These are phyloP conservation scores for Ophidiomyces ophidiicola DNA, from an alignment of 2,329 filamentous ascomycete genomes.

Conservation along the genomic window DNA sequence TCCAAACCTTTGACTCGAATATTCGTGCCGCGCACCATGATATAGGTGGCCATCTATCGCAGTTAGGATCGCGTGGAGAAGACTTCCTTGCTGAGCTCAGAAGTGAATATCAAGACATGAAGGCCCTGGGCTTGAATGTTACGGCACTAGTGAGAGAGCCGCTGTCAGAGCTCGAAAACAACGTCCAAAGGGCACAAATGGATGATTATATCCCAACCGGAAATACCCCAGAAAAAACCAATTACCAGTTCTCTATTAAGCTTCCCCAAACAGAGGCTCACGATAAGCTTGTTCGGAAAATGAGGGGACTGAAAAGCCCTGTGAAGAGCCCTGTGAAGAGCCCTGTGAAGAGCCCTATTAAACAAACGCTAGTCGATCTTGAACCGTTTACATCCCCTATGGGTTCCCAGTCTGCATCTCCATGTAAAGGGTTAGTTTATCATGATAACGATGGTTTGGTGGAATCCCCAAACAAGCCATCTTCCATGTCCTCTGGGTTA, in stretches of 20 bases:
- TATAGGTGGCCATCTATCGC: slow-evolving; percentile 57
- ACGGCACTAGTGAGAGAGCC: slow-evolving; percentile 51
- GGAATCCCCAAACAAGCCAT: slow-evolving; percentile 15
- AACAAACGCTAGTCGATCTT: slow-evolving; percentile 14
- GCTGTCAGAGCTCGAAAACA: slow-evolving; percentile 56
- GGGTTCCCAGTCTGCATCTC: slow-evolving; percentile 24
- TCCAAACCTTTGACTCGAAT: slow-evolving; percentile 53
- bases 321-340: slow-evolving; percentile 18
- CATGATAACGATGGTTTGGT: slow-evolving; percentile 36
- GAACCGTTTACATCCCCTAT: slow-evolving; percentile 17
- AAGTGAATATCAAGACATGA: slow-evolving; percentile 46
- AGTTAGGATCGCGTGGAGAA: slow-evolving; percentile 55
- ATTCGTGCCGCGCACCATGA: slow-evolving; percentile 62
- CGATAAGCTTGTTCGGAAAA: slow-evolving; percentile 43
- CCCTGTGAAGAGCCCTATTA: slow-evolving; percentile 20
- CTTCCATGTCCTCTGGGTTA: slow-evolving; percentile 32
- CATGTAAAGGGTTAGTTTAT: slow-evolving; percentile 43
- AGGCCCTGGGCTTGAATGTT: slow-evolving; percentile 51
- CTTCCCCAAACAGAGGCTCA: slow-evolving; percentile 64
- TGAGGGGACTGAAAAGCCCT: slow-evolving; percentile 32
- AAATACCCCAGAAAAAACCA: slow-evolving; percentile 66
- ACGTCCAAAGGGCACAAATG: slow-evolving; percentile 53
- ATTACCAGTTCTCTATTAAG: slow-evolving; percentile 67
- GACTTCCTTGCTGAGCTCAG: slow-evolving; percentile 57
- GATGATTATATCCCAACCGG: slow-evolving; percentile 78